phyloP scores from a whole-genome alignment of 106 monocot species.

The Hemerocallis citrina region DNA sequence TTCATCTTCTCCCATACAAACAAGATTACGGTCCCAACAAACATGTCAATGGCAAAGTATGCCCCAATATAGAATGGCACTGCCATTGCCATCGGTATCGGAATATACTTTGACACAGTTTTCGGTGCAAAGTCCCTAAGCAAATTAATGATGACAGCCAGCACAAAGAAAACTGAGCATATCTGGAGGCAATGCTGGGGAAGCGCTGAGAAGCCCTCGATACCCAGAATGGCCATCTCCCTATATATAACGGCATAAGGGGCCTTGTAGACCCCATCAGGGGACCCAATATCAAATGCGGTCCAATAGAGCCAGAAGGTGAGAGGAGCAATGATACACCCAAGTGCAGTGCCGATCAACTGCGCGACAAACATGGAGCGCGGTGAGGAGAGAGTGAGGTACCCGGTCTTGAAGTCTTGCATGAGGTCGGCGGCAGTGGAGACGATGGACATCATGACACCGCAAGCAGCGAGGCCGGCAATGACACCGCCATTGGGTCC shows the following conservation, averaged over 20 bases:
- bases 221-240: slow-evolving; percentile 82
- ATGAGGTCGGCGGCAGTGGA: slow-evolving; percentile 85
- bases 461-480: slow-evolving; percentile 84
- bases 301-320: slow-evolving; percentile 89
- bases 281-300: slow-evolving; percentile 69
- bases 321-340: slow-evolving; percentile 72
- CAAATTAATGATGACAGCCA: slow-evolving; percentile 46
- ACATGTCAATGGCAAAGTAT: slow-evolving; percentile 90
- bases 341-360: slow-evolving; percentile 64
- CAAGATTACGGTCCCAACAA: slow-evolving; percentile 67
- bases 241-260: slow-evolving; percentile 79
- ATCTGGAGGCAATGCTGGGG: slow-evolving; percentile 75
- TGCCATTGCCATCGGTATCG: slow-evolving; percentile 91
- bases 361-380: slow-evolving; percentile 90
- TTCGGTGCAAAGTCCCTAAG: slow-evolving; percentile 41
- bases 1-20: slow-evolving; percentile 77
- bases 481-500: slow-evolving; percentile 82
- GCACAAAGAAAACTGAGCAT: slow-evolving; percentile 49
- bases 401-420: slow-evolving; percentile 93
- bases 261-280: slow-evolving; percentile 70
- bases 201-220: slow-evolving; percentile 73
- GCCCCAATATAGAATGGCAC: slow-evolving; percentile 88
- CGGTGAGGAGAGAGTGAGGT: slow-evolving; percentile 72
- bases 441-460: slow-evolving; percentile 92
- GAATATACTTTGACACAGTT: slow-evolving; percentile 41